Conservation (phyloP, 257 asterid genomes). For the Capsicum pubescens region DNA sequence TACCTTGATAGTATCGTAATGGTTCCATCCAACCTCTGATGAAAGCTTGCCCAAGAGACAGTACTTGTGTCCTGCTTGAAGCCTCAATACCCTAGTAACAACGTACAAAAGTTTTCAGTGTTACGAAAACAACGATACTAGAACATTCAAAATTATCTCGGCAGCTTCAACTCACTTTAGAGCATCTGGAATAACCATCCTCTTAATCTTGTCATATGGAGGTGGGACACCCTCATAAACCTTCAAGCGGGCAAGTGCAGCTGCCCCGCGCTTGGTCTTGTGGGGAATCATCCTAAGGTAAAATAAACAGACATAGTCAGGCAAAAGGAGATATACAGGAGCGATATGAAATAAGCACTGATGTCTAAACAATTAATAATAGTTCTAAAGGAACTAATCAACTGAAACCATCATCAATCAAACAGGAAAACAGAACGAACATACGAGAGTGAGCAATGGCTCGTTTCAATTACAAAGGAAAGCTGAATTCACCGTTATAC, state of each 20-base stretch:
- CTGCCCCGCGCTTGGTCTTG: conserved; percentile 89
- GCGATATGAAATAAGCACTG: not conserved
- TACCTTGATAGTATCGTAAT: conserved; percentile 82
- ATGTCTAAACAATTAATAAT: not conserved
- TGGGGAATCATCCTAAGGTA: conserved; percentile 74
- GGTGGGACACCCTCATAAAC: conserved; percentile 83
- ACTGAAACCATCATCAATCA: not conserved
- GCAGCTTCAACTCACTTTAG: conserved; percentile 58
- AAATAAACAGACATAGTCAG: conserved; percentile 4
- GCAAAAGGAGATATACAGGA: not conserved
- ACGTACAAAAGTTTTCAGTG: not conserved
- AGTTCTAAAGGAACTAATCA: not conserved
- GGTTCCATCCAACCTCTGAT: conserved; percentile 94
- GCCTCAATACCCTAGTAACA: conserved; percentile 75
- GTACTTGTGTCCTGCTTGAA: conserved; percentile 85
- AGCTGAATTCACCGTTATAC: too few relatives aligned
- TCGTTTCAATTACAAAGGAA: not conserved
- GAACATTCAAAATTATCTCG: not conserved
- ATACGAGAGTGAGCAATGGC: not conserved
- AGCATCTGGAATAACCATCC: conserved; percentile 89
- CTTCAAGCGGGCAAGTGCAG: conserved; percentile 85
- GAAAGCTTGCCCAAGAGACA: conserved; percentile 85
- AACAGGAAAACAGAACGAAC: not conserved
- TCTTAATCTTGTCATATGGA: conserved; percentile 80
- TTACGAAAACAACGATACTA: not conserved